Percentiles rank a stretch among this genome's conserved stretches.
Evolutionary conservation across 768 basidiomycete species (phyloP).

Genomic region (Leccinum disarticulatum): DNA sequence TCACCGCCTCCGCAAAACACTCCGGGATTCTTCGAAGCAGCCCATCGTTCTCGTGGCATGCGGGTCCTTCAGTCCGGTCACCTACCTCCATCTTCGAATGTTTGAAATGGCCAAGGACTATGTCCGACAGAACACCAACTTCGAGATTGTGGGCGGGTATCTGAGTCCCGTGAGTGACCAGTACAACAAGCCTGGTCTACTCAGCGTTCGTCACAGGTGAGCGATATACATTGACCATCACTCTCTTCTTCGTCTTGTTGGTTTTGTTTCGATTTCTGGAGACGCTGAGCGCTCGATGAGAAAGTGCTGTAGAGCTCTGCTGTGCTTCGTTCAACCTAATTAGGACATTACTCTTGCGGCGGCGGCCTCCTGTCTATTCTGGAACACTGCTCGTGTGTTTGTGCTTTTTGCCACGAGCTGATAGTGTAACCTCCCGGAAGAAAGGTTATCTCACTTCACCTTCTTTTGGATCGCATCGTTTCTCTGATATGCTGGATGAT

Average conservation of each 20-base stretch:
- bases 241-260: not conserved
- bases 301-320: conserved; percentile 2
- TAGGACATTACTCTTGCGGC: conserved; percentile 9
- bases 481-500: conserved; percentile 11
- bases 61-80: conserved; percentile 96
- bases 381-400: not conserved
- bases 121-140: conserved; percentile 85
- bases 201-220: conserved; percentile 86
- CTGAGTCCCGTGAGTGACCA: conserved; percentile 93
- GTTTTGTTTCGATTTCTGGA: not conserved
- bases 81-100: conserved; percentile 98
- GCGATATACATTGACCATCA: conserved; percentile 29
- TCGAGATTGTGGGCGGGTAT: conserved; percentile 94
- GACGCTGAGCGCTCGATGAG: conserved; percentile 4
- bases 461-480: conserved; percentile 10
- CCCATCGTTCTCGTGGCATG: conserved; percentile 96
- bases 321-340: conserved; percentile 7
- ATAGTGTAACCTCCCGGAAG: conserved; percentile 6
- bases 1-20: conserved; percentile 57
- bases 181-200: conserved; percentile 96
- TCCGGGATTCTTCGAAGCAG: conserved; percentile 64
- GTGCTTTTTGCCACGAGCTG: conserved; percentile 8
- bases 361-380: conserved; percentile 20
- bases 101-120: conserved; percentile 99
- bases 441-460: conserved; percentile 12